Evolutionary conservation across 2,329 filamentous ascomycete genomes (phyloP).

Genomic region (Aureobasidium namibiae): DNA sequence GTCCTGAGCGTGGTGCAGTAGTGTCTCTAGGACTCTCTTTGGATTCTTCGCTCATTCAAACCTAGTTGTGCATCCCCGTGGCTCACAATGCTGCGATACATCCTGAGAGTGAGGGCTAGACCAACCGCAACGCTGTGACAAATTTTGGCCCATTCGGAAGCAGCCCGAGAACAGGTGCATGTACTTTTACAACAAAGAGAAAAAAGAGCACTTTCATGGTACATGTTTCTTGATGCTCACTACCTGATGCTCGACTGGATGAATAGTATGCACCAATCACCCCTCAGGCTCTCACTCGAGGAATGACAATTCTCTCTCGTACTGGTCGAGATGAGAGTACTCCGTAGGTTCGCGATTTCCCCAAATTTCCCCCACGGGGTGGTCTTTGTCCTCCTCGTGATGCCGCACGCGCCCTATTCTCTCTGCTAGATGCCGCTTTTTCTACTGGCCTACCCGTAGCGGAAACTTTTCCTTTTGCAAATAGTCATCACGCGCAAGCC

Average conservation of each 20-base stretch:
- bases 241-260: neutral
- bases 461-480: neutral
- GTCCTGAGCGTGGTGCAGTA: too few species aligned
- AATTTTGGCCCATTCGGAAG: too few species aligned
- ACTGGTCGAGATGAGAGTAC: too few species aligned
- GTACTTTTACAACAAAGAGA: neutral
- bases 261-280: neutral
- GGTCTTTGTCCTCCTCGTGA: neutral
- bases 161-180: neutral
- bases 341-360: neutral
- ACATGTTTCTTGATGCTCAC: neutral
- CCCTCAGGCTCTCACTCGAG: too few species aligned
- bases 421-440: neutral
- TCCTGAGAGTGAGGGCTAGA: too few species aligned
- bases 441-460: too few species aligned
- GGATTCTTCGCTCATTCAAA: too few species aligned
- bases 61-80: too few species aligned
- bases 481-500: neutral
- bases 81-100: too few species aligned
- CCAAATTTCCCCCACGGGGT: conserved; percentile 5
- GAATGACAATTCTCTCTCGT: neutral
- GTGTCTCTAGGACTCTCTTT: too few species aligned
- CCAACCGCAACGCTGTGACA: too few species aligned
- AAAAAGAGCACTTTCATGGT: neutral
- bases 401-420: neutral